Evolutionary conservation across 352 stramenopile genomes (phyloP), one percentile per base, ranked within the genome.

Genomic region (Pythium diclinum): DNA sequence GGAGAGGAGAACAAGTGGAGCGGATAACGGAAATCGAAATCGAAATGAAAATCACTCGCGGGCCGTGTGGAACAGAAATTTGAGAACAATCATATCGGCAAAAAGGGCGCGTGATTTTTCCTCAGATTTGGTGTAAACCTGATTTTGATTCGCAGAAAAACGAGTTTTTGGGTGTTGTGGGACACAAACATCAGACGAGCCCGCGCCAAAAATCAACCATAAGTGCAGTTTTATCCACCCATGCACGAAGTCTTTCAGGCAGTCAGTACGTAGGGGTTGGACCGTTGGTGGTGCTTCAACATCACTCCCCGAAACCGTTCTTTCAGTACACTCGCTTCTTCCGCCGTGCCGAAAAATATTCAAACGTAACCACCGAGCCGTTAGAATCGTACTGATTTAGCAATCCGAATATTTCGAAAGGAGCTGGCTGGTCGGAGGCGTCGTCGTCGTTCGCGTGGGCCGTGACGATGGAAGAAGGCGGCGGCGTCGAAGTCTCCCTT

Each of bases 191-290:
- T 21, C 44, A 51, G 44, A 51, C 44, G 44, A 16, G 44, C 6
- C 44, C 5, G 1, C 21, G 5, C 25, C n/a, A 46, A 48, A 67
- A 67, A 25, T 28, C 44, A 21, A 51, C 8, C 14, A 19, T 28
- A 60, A 47, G 28, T 61, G 51, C 51, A 59, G 60, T 67, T 67
- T 61, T 55, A 40, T 30, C 52, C 46, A 25, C 19, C n/a, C 32
- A 17, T n/a, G n/a, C 60, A 54, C 25, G 42, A 60, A 42, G 51
- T 14, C 4, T 46, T 36, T 67, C 42, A 36, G 25, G 61, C 61
- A 67, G 61, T 67, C 61, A 67, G 40, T 67, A 67, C 52, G 32
- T 67, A 67, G 40, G 23, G 17, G 36, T 44, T 54, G 13, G 17
- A 30, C 40, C 40, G 32, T 54, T 36, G 44, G 7, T 16, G 16